Percentiles rank a stretch among this genome's conserved stretches.
phyloP scores from a whole-genome alignment of 1,284 basidiomycete genomes.

The Sporisorium sorghi region DNA sequence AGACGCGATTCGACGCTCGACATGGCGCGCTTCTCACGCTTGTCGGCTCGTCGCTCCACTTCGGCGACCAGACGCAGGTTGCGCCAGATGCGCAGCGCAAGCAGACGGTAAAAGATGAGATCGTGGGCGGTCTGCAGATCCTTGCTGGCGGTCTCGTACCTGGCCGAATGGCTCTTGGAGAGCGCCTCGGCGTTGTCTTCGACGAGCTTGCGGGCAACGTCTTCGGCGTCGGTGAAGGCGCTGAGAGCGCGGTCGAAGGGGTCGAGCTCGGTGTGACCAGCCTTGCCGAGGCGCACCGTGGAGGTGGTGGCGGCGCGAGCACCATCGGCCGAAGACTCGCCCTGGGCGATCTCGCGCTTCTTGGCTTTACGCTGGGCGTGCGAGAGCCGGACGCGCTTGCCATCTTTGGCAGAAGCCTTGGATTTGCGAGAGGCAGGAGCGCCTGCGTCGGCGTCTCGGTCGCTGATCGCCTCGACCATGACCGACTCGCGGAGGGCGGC shows the following conservation, averaged over 20 bases:
- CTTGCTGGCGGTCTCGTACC: conserved; percentile 65
- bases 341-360: conserved; percentile 50
- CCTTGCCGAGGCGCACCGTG: conserved; percentile 31
- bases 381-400: conserved; percentile 55
- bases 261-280: conserved; percentile 58
- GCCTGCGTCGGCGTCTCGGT: conserved; percentile 15
- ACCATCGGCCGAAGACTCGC: conserved; percentile 28
- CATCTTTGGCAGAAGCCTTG: conserved; percentile 18
- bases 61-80: conserved; percentile 61
- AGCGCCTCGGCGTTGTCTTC: conserved; percentile 66
- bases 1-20: conserved; percentile 48
- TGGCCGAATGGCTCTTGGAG: conserved; percentile 62
- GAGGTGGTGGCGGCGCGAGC: conserved; percentile 34
- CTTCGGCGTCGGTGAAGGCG: conserved; percentile 65
- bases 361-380: conserved; percentile 65
- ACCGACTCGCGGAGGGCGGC: conserved; percentile 68
- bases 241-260: conserved; percentile 66
- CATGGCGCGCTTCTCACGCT: conserved; percentile 59
- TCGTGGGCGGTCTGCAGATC: conserved; percentile 66
- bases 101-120: conserved; percentile 63
- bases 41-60: conserved; percentile 59
- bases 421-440: conserved; percentile 19
- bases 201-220: conserved; percentile 60
- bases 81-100: conserved; percentile 61
- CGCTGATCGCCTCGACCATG: conserved; percentile 33